Base-by-base conservation (phyloP, 2,329 filamentous ascomycete species). In the Helicocarpus griseus region DNA sequence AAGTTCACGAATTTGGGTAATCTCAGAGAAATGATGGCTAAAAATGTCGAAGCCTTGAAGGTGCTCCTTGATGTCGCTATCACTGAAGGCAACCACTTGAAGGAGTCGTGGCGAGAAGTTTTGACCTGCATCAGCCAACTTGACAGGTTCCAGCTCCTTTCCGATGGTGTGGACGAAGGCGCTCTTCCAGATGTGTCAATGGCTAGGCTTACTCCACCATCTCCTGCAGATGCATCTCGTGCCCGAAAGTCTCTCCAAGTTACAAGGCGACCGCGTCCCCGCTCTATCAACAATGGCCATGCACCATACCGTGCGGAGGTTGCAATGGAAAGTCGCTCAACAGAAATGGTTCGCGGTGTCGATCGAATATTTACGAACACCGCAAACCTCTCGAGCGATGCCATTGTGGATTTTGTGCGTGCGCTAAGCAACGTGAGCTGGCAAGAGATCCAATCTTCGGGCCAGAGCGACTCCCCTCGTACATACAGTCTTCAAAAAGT, bases 401-500 rank as follows among this genome's bases (percentile, higher is more conserved):
- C 91, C 2, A 98, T 98, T 62, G 87, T 97, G 1, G 85, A 95
- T 66, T 98, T 98, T 66, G 91, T 95, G 48, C 83, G 84, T 51
- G 90, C 93, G 0, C 72, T 98, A 53, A 95, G 88, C 6, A 89
- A 96, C 65, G 91, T 98, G 58, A 97, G 91, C 69, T 97, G 93
- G 93, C 91, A 97, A 63, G 93, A 98, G 69, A 98, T 98, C 63
- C 91, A 94, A 65, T 95, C 93, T 3, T 97, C 93, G 0, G 93
- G 93, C 0, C 88, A 91, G 52, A 96, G 91, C 63, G 93, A 98
- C 54, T 94, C 89, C 21, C 93, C 93, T 9, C 83, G 94, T 50
- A 98, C 91, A 7, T 98, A 96, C 77, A 96, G 90, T 72, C 74
- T 98, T 55, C 93, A 98, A 65, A 98, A 98, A 70, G 81, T 98